Evolutionary conservation across 306 rosid genomes (phyloP).

Genomic region (Abrus precatorius): DNA sequence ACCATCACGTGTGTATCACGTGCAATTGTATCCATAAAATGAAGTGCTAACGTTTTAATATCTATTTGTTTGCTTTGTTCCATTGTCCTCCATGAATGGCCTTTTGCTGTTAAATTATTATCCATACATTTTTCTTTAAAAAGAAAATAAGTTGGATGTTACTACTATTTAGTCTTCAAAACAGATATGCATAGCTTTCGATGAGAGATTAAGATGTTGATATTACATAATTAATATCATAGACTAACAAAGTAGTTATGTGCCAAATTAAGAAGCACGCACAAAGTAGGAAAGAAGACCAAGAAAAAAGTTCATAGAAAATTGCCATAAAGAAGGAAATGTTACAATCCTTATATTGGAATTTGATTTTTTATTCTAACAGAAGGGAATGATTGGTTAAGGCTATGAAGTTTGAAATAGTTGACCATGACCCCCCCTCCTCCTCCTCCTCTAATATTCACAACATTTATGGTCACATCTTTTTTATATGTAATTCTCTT

Average conservation of each 20-base stretch:
- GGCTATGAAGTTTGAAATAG: background rate
- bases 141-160: too few species aligned
- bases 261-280: background rate
- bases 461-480: slow-evolving; percentile 20
- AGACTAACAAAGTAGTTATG: background rate
- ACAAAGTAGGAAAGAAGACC: background rate
- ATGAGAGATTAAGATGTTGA: background rate
- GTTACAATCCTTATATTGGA: slow-evolving; percentile 2
- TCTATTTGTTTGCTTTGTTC: background rate
- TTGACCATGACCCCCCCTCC: background rate
- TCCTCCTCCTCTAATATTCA: background rate
- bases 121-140: background rate
- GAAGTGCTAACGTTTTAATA: background rate
- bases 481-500: background rate
- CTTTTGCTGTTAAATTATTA: background rate
- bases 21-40: background rate
- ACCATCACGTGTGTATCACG: background rate
- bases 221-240: background rate
- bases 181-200: too few species aligned
- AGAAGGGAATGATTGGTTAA: background rate
- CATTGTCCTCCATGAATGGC: background rate
- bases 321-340: background rate
- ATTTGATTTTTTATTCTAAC: too few species aligned
- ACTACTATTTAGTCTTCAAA: too few species aligned
- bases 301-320: slow-evolving; percentile 11